Conservation (phyloP, 768 basidiomycete species). For the Hirschioporus abietinus region DNA sequence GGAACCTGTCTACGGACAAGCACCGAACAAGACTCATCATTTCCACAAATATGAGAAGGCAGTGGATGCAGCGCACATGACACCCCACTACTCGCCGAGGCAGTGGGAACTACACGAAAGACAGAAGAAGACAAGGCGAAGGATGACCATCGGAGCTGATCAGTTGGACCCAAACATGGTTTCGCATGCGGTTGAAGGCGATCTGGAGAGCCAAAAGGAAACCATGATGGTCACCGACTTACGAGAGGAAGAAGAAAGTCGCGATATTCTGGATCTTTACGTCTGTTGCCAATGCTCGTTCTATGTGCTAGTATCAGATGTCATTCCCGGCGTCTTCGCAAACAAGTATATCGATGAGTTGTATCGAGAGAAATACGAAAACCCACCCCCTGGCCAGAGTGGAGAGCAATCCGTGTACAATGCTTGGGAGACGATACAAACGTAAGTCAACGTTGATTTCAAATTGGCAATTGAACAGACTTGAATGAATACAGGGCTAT, state of each 20-base stretch:
- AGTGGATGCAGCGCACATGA: slow-evolving; percentile 63
- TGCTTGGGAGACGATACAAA: slow-evolving; percentile 61
- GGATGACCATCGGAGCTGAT: slow-evolving; percentile 2
- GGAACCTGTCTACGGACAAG: slow-evolving; percentile 36
- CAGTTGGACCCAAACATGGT: neutral
- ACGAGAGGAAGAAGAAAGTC: slow-evolving; percentile 36
- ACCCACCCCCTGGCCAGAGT: slow-evolving; percentile 52
- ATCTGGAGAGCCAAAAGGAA: slow-evolving; percentile 16
- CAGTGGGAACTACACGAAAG: slow-evolving; percentile 59
- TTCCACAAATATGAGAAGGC: slow-evolving; percentile 72
- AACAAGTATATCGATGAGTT: slow-evolving; percentile 58
- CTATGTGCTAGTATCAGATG: slow-evolving; percentile 62
- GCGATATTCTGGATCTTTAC: slow-evolving; percentile 67
- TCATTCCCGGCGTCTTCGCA: slow-evolving; percentile 72
- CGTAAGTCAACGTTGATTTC: slow-evolving; percentile 37
- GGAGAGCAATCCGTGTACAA: slow-evolving; percentile 49
- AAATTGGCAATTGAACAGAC: slow-evolving; percentile 8
- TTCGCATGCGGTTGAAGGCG: slow-evolving; percentile 13
- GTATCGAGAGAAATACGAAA: slow-evolving; percentile 50
- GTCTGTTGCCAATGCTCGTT: slow-evolving; percentile 82
- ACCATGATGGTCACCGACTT: slow-evolving; percentile 27
- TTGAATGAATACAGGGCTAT: slow-evolving; percentile 46
- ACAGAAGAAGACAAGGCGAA: slow-evolving; percentile 38
- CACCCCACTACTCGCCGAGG: slow-evolving; percentile 49
- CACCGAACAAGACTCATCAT: slow-evolving; percentile 66